Evolutionary conservation across 441 rosid species (phyloP).

Genomic region (Mallotus repandus): DNA sequence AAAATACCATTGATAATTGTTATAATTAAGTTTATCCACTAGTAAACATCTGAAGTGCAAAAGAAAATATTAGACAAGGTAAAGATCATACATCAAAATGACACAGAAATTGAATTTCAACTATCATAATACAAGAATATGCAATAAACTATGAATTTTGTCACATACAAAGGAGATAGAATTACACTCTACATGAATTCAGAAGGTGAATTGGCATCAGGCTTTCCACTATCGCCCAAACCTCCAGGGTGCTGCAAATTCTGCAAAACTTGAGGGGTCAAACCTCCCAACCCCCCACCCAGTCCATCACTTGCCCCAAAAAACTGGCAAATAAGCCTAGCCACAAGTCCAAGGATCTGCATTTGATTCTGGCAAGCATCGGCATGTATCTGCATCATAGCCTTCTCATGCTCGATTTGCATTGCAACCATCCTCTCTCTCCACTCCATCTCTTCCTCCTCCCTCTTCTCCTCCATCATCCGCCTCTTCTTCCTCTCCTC

Average conservation of each 20-base stretch:
- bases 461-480: slow-evolving; percentile 60
- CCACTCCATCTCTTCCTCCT: slow-evolving; percentile 85
- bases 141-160: not conserved
- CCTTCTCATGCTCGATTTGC: slow-evolving; percentile 76
- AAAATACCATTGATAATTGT: no score
- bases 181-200: slow-evolving; percentile 47
- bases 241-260: slow-evolving; percentile 65
- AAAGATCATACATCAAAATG: no score
- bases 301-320: slow-evolving; percentile 59
- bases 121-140: not conserved
- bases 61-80: no score
- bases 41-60: not conserved
- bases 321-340: slow-evolving; percentile 62
- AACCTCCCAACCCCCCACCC: slow-evolving; percentile 49
- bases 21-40: not conserved
- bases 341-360: slow-evolving; percentile 71
- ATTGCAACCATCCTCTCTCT: slow-evolving; percentile 52
- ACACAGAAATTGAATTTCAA: not conserved
- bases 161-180: not conserved
- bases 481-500: slow-evolving; percentile 54
- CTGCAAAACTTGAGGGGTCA: slow-evolving; percentile 63
- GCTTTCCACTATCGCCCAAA: slow-evolving; percentile 54
- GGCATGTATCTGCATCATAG: slow-evolving; percentile 73
- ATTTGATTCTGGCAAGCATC: slow-evolving; percentile 74
- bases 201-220: slow-evolving; percentile 66